phyloP scores from a whole-genome alignment of 176 grass and related monocot species.

The Eragrostis nindensis region DNA sequence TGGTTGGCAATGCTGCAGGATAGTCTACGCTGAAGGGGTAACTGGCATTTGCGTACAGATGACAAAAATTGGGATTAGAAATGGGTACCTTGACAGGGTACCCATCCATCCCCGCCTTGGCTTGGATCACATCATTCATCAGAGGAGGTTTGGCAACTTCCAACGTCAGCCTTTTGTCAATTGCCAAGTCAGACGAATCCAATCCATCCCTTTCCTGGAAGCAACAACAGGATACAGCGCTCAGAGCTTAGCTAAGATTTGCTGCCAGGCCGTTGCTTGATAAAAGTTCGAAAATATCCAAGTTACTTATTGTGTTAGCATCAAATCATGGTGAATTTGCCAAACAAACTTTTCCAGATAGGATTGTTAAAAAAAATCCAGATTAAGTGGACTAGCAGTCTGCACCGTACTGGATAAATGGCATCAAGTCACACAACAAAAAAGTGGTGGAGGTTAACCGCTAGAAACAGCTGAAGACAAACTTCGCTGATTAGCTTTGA shows the following conservation, averaged over 20 bases:
- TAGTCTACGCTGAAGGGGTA: neutral
- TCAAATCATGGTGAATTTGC: neutral
- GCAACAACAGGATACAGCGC: neutral
- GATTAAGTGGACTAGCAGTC: neutral
- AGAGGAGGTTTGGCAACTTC: conserved; percentile 18
- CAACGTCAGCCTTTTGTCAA: neutral
- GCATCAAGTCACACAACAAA: neutral
- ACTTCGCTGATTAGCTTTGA: neutral
- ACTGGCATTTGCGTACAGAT: neutral
- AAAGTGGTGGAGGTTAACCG: too few relatives aligned
- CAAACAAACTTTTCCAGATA: neutral
- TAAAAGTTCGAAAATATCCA: neutral
- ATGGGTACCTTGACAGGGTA: conserved; percentile 54
- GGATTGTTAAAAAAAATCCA: too few relatives aligned
- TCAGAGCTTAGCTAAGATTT: neutral
- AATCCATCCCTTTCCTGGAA: conserved; percentile 32
- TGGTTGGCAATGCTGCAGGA: neutral
- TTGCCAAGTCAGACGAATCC: conserved; percentile 18
- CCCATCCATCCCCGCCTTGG: conserved; percentile 53
- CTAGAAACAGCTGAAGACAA: neutral
- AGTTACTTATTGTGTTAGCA: neutral
- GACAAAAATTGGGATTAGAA: conserved; percentile 21
- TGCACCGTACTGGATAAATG: neutral
- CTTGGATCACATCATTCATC: conserved; percentile 22
- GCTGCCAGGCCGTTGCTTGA: neutral